These are phyloP conservation scores for Xylariaceae sp. DNA, from an alignment of 2,329 filamentous ascomycete genomes.

Conservation along the genomic window DNA sequence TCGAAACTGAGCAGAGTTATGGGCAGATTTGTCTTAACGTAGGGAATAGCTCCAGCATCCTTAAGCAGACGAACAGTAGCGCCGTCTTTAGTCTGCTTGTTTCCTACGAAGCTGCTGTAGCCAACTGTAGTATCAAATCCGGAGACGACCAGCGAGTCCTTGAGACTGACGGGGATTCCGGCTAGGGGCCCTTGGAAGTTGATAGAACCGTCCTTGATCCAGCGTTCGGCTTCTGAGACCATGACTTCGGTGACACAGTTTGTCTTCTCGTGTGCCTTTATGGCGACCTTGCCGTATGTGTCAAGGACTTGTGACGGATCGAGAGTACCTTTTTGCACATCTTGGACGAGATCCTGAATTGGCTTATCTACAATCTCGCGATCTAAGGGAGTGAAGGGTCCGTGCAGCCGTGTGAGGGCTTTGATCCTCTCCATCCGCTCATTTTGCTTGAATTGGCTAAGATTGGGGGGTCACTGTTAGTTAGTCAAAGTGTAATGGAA, in stretches of 20 bases:
- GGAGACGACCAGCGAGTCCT: conserved; percentile 73
- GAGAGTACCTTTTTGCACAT: conserved; percentile 66
- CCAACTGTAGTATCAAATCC: conserved; percentile 82
- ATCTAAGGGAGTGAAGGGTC: conserved; percentile 61
- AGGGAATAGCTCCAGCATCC: conserved; percentile 82
- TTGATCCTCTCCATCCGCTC: conserved; percentile 69
- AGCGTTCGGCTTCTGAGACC: conserved; percentile 71
- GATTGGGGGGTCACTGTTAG: conserved; percentile 19
- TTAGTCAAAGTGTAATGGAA: background rate
- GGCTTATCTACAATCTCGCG: conserved; percentile 64
- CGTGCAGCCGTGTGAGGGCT: conserved; percentile 62
- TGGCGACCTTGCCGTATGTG: conserved; percentile 80
- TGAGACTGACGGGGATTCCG: conserved; percentile 81
- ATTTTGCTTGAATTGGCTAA: conserved; percentile 73
- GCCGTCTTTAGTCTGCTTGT: conserved; percentile 65
- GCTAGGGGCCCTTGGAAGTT: conserved; percentile 80
- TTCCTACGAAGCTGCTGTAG: conserved; percentile 68
- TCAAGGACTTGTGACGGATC: conserved; percentile 71
- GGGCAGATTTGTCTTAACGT: conserved; percentile 88
- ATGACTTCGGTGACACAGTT: conserved; percentile 89
- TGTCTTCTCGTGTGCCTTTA: conserved; percentile 79
- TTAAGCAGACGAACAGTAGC: conserved; percentile 73
- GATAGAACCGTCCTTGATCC: conserved; percentile 54
- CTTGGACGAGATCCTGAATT: conserved; percentile 72
- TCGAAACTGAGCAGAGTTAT: conserved; percentile 86